Conservation (phyloP, 495 filamentous ascomycete genomes). For the Immersiella caudata region DNA sequence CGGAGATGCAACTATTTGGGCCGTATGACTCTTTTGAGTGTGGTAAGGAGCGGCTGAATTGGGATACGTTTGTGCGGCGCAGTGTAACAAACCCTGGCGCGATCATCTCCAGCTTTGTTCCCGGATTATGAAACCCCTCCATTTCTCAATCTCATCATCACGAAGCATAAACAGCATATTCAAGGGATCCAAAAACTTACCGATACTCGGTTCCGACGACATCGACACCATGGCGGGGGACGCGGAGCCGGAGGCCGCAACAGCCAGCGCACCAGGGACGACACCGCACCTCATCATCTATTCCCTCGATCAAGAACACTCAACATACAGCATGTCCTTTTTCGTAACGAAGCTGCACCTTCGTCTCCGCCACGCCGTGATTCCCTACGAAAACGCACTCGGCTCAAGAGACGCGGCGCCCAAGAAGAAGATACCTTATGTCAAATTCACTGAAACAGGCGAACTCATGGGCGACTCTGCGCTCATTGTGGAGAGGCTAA, state of each 20-base stretch:
- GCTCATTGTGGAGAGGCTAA: slow-evolving; percentile 48
- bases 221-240: neutral
- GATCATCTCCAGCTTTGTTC: neutral
- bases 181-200: too few relatives aligned
- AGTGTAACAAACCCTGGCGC: neutral
- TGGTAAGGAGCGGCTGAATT: neutral
- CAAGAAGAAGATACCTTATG: slow-evolving; percentile 58
- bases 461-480: slow-evolving; percentile 47
- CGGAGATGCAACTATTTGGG: neutral
- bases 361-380: slow-evolving; percentile 51
- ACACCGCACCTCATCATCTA: slow-evolving; percentile 25
- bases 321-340: slow-evolving; percentile 53
- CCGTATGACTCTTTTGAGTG: neutral
- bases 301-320: slow-evolving; percentile 18
- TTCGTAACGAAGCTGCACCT: slow-evolving; percentile 62
- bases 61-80: neutral
- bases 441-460: slow-evolving; percentile 30
- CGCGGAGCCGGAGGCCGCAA: neutral
- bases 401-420: slow-evolving; percentile 47
- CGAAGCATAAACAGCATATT: neutral
- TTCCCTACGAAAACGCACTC: slow-evolving; percentile 46
- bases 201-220: neutral
- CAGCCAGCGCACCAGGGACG: neutral
- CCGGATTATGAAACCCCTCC: neutral
- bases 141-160: neutral